Percentiles rank a stretch among this genome's conserved stretches.
These are phyloP conservation scores for Penicillium coffeae DNA, from an alignment of 495 filamentous ascomycete genomes.

Conservation along the genomic window DNA sequence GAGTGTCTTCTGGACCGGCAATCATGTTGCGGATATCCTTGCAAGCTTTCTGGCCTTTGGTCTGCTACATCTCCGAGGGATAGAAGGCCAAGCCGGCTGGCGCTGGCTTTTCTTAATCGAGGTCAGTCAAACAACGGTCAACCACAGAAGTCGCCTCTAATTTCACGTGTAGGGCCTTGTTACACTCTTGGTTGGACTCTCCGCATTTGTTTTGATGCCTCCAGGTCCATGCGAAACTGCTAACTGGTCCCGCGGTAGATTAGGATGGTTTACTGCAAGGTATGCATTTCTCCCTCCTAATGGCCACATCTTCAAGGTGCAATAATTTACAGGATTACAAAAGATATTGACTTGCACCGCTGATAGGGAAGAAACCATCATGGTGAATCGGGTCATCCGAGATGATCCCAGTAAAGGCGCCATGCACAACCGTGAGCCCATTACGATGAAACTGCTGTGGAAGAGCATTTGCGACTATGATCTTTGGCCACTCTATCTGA, in stretches of 20 bases:
- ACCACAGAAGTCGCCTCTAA: no score
- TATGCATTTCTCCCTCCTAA: no score
- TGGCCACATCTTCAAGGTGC: no score
- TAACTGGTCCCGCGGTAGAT: no score
- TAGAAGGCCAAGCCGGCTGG: slow-evolving; percentile 32
- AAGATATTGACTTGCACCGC: slow-evolving; percentile 69
- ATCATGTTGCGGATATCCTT: slow-evolving; percentile 45
- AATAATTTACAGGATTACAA: no score
- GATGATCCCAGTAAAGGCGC: slow-evolving; percentile 52
- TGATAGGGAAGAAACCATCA: slow-evolving; percentile 61
- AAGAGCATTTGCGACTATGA: slow-evolving; percentile 41
- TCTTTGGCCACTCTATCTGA: slow-evolving; percentile 49
- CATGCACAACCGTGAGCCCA: slow-evolving; percentile 55
- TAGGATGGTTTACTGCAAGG: no score
- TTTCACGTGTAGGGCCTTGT: no score
- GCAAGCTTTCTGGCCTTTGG: slow-evolving; percentile 46
- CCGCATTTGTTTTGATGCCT: slow-evolving; percentile 51
- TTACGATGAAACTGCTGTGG: slow-evolving; percentile 40
- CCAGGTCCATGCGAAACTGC: slow-evolving; percentile 51
- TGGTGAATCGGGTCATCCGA: slow-evolving; percentile 66
- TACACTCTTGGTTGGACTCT: slow-evolving; percentile 48
- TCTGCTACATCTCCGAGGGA: slow-evolving; percentile 40
- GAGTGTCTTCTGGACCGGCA: slow-evolving; percentile 60
- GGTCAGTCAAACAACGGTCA: no score
- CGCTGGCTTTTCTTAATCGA: slow-evolving; percentile 51